Base-by-base conservation (phyloP, 768 basidiomycete genomes). In the Boletales sp. region DNA sequence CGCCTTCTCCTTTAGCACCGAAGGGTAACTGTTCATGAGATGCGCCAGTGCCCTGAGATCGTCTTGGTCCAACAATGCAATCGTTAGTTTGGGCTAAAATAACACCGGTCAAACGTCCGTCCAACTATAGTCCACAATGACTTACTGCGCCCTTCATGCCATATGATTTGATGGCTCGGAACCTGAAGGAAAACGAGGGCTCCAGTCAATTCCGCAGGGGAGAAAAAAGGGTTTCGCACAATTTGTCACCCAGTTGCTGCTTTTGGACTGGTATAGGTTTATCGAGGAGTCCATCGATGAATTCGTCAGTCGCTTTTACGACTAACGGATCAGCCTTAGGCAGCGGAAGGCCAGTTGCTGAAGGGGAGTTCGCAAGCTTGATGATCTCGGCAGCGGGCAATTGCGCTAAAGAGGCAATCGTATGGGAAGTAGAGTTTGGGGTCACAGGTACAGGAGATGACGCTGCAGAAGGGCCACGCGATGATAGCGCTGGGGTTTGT, bases 11-110 rank as follows among this genome's bases (percentile, higher is more conserved):
- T 87, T 92, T 51, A 94, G 74, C 2, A 92, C 78, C 8, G 80
- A 70, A 11, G 89, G 87, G 66, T 90, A 93, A 63, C 88, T 88
- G 66, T 91, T 88, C 84, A 90, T 84, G 38, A 94, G 77, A 65
- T 91, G 89, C 7, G 89, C 86, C 41, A 94, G 77, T 5, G 90
- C 75, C 38, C 86, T 81, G 19, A 94, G 77, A 61, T 95, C 92
- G 51, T 94, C 93, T 58, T 85, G 77, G 60, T 94, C 90, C 53
- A 95, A 72, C 9, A 94, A 77, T 5, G 79, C 72, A 58, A 96
- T 90, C 1, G 92, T 94, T 54, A 91, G 72, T 64, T 93, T 93
- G 44, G 90, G 88, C 83, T 89, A 57, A 33, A 56, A 46, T 41
- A 46, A 18, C 18, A 30, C 41, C 35, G 28, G 8, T 50, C 41